Conservation (phyloP, 352 stramenopile genomes). For the Thraustochytrium sp. region DNA sequence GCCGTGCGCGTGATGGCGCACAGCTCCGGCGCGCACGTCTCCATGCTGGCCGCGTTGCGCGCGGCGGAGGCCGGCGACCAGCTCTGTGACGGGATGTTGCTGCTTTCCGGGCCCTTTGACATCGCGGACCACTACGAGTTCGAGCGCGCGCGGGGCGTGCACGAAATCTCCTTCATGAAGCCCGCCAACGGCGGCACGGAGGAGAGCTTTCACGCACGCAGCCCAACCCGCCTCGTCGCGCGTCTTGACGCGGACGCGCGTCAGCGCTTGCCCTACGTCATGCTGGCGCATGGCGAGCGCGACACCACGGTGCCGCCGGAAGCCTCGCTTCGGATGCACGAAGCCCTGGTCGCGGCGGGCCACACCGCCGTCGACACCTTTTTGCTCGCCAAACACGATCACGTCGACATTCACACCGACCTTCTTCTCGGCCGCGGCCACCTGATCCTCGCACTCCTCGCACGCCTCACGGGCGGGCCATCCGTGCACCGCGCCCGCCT, state of each 20-base stretch:
- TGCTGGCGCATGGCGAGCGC: neutral
- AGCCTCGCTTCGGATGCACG: neutral
- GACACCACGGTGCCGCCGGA: neutral
- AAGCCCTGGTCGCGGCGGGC: neutral
- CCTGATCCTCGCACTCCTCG: neutral
- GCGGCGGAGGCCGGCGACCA: neutral
- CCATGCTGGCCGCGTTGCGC: neutral
- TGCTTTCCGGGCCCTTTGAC: slow-evolving; percentile 14
- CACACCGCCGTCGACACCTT: neutral
- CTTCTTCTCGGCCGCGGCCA: slow-evolving; percentile 4
- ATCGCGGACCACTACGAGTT: slow-evolving; percentile 19
- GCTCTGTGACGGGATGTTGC: slow-evolving; percentile 1
- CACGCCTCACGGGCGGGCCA: too few relatives aligned
- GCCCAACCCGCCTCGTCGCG: neutral
- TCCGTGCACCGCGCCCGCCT: too few relatives aligned
- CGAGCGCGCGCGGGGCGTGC: neutral
- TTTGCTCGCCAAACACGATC: neutral
- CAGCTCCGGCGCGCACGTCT: slow-evolving; percentile 12
- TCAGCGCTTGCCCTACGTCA: neutral
- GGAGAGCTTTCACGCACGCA: neutral
- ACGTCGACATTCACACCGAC: slow-evolving; percentile 24
- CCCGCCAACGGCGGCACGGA: neutral
- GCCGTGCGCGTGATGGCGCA: neutral
- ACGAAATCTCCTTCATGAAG: slow-evolving; percentile 40
- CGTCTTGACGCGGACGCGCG: neutral